Evolutionary conservation across 148 eudicot genomes (phyloP), one percentile per base, ranked within the genome.

Genomic region (Vaccinium myrtillus): DNA sequence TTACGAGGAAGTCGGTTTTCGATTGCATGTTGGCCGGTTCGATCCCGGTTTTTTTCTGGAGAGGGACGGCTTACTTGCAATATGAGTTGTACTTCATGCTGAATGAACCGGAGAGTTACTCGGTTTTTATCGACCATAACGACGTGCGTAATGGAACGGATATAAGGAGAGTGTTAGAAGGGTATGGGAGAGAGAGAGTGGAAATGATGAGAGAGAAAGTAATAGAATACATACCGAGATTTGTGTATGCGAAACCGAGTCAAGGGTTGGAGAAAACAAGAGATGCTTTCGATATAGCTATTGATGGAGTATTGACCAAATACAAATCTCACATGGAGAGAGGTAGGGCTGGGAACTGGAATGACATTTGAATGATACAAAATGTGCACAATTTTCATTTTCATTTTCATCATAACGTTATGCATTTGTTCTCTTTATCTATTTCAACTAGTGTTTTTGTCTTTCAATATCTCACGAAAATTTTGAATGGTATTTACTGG

Each of bases 51-150:
- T 21, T 61, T 30, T 96, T 96, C 88, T 94, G 98, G 99, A 87
- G 87, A 6, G 84, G 97, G 53, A 91, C 98, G 7, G 98, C 99
- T 13, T 96, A 96, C 54, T 83, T 58, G 46, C 99, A 96, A 84
- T 96, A 96, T 55, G 90, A 92, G 85, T 93, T 94, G 97, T 36
- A 36, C 3, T 94, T 93, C 80, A 83, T 94, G 55, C 98, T 97
- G 61, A 85, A 86, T 13, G 94, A 93, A 74, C 91, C 98, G 75
- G 88, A 51, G 80, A 96, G 99, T 79, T 96, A 96, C 90, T 96
- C 99, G 7, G 67, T 61, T 8, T 61, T 61, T 61, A 61, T 61
- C 8, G 0, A 0, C 11, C 67, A 25, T 21, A 61, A 8, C 3
- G 27, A 8, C 0, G 67, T 61, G 3, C 67, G 67, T 25, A 61